Conservation (phyloP, 2,329 filamentous ascomycete genomes). For the Neospermospora avenae region DNA sequence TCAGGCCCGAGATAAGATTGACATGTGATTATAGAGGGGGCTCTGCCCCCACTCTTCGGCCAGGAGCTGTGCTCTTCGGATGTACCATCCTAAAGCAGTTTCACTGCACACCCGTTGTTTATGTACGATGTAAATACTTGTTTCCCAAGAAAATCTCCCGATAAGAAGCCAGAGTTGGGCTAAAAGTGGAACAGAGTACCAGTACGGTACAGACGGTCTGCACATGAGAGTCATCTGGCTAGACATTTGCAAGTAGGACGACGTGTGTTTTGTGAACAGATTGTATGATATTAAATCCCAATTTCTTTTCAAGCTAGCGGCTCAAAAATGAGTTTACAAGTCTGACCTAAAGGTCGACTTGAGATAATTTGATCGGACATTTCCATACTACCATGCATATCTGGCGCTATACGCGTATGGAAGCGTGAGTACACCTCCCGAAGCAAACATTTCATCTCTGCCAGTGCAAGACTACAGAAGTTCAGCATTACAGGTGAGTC, state of each 20-base stretch:
- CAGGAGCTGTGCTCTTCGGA: slow-evolving; percentile 6
- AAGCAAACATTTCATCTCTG: slow-evolving; percentile 66
- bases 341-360: slow-evolving; percentile 57
- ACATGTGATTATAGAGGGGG: slow-evolving; percentile 3
- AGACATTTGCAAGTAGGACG: background rate
- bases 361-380: slow-evolving; percentile 68
- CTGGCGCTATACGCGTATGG: slow-evolving; percentile 48
- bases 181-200: background rate
- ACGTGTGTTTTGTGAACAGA: background rate
- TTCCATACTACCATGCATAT: slow-evolving; percentile 56
- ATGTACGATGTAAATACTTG: background rate
- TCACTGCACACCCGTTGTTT: background rate
- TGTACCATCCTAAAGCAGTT: slow-evolving; percentile 9
- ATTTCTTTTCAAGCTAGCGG: background rate
- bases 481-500: background rate
- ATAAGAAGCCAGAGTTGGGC: background rate
- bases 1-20: slow-evolving; percentile 14
- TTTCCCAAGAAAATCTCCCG: background rate
- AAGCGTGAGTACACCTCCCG: slow-evolving; percentile 60
- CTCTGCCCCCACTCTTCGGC: slow-evolving; percentile 16
- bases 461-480: slow-evolving; percentile 51
- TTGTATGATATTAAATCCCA: background rate
- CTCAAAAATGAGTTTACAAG: slow-evolving; percentile 47
- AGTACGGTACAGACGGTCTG: background rate
- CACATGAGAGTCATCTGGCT: background rate